Base-by-base conservation (phyloP, 371 early-diverging fungal species). In the Smittium culicis region DNA sequence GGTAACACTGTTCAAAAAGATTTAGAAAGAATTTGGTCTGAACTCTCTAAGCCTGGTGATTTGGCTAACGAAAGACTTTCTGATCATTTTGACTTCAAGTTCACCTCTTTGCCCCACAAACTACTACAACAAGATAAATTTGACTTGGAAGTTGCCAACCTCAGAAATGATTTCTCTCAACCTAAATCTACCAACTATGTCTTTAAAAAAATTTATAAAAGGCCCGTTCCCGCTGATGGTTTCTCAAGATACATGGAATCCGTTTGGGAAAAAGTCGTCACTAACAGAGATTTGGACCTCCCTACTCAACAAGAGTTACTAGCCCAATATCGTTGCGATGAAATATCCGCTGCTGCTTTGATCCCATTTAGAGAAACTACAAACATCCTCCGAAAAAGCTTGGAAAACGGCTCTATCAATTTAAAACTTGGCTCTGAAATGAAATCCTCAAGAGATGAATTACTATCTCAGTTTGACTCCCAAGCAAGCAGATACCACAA, bases 251-350 rank as follows among this genome's bases (percentile, higher is more conserved):
- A 93, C 77, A 92, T 93, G 5, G 82, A 88, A 62, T 80, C 86
- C 58, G 91, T 98, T 65, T 98, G 99, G 99, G 81, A 77, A 60
- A 92, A 91, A 79, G 91, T 97, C 59, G 78, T 90, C 68, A 83
- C 88, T 70, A 95, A 94, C 81, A 89, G 89, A 68, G 98, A 97
- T 70, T 79, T 98, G 68, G 98, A 98, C 79, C 77, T 98, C 58
- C 99, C 99, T 1, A 96, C 96, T 1, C 98, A 98, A 75, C 95
- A 94, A 79, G 92, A 97, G 73, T 78, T 98, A 58, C 79, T 98
- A 67, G 97, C 98, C 31, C 96, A 97, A 79, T 97, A 89, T 76
- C 88, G 98, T 64, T 98, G 98, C 75, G 98, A 98, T 69, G 98
- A 98, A 74, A 96, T 98, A 67, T 85, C 90, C n/a, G 84, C 82